Evolutionary conservation across 345 rosid genomes (phyloP).

Genomic region (Boechera retrofracta): DNA sequence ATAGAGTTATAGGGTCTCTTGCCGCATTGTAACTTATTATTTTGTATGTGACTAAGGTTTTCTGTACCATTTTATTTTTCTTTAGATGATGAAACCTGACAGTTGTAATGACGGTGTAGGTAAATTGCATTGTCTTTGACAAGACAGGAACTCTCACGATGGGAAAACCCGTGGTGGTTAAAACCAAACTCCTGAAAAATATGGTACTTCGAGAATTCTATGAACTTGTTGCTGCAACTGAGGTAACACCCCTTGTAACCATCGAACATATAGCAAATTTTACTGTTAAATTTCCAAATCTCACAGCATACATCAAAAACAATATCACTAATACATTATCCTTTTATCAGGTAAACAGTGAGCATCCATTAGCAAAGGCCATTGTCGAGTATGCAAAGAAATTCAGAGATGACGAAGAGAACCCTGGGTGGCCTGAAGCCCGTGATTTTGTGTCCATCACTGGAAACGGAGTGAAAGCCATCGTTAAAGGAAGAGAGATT

Average conservation of each 20-base stretch:
- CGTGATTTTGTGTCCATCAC: conserved; percentile 70
- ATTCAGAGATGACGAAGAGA: conserved; percentile 78
- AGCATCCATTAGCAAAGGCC: conserved; percentile 93
- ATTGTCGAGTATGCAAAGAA: conserved; percentile 79
- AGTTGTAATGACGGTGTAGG: conserved; percentile 50
- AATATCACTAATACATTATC: background rate
- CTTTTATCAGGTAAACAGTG: conserved; percentile 70
- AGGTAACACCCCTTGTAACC: conserved; percentile 53
- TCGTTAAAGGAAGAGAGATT: conserved; percentile 63
- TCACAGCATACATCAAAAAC: background rate
- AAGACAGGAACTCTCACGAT: conserved; percentile 96
- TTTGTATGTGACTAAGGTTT: background rate
- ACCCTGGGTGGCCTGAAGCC: conserved; percentile 85
- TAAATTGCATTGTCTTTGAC: conserved; percentile 90
- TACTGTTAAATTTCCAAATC: background rate
- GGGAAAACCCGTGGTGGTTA: conserved; percentile 88
- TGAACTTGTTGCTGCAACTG: conserved; percentile 82
- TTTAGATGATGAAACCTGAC: background rate
- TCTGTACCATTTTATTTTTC: background rate
- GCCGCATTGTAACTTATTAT: conserved; percentile 8
- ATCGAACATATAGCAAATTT: background rate
- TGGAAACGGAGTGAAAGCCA: conserved; percentile 88
- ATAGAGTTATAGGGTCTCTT: conserved; percentile 1
- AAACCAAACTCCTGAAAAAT: conserved; percentile 69
- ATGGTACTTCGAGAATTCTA: conserved; percentile 78